Conservation (phyloP, 2,329 filamentous ascomycete genomes). For the Grosmannia serpens region DNA sequence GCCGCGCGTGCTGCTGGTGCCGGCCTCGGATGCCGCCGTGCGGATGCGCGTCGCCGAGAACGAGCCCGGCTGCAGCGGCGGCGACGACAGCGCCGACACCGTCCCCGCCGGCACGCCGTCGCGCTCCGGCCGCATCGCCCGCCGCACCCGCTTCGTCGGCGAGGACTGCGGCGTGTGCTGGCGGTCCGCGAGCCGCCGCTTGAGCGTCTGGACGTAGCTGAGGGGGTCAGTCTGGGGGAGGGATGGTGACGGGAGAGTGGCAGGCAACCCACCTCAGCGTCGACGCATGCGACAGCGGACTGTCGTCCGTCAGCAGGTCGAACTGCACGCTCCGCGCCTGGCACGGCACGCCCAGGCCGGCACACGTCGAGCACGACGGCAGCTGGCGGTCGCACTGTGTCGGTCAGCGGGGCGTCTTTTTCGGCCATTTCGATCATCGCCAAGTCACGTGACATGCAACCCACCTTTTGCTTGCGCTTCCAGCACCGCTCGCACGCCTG, state of each 20-base stretch:
- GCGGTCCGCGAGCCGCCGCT: neutral
- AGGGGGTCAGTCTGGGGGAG: neutral
- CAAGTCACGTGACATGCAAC: neutral
- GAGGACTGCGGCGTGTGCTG: neutral
- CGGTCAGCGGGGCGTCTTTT: neutral
- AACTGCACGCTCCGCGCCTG: slow-evolving; percentile 1
- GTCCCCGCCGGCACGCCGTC: neutral
- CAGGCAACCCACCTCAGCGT: neutral
- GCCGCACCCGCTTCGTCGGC: neutral
- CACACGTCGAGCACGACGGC: slow-evolving; percentile 5
- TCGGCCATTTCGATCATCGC: neutral
- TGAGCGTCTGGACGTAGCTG: neutral
- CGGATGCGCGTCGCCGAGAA: neutral
- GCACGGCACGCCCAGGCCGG: slow-evolving; percentile 3
- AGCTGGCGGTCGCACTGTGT: neutral
- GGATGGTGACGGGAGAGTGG: neutral
- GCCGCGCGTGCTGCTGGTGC: neutral
- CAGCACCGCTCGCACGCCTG: slow-evolving; percentile 21
- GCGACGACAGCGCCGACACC: neutral
- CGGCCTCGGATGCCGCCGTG: neutral
- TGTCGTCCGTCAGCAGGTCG: neutral
- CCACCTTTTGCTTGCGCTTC: slow-evolving; percentile 21
- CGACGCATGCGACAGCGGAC: slow-evolving; percentile 1
- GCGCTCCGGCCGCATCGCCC: too few species aligned
- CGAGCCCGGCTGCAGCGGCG: neutral